A percentile compares a stretch with the other conserved stretches of the same genome.
Evolutionary conservation across 169 alveolate species (phyloP).

Genomic region (Theileria sp.): DNA sequence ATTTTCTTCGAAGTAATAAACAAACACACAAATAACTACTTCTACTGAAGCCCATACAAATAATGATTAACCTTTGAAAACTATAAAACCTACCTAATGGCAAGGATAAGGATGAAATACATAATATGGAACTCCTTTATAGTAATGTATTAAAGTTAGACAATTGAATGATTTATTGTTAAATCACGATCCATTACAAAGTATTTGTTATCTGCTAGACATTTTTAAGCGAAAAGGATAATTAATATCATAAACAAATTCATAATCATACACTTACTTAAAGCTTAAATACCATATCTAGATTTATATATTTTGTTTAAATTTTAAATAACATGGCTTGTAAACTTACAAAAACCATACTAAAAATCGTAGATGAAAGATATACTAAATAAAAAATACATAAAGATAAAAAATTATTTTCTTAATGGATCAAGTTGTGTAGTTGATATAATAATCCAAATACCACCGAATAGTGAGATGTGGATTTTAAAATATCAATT

Average conservation of each 20-base stretch:
- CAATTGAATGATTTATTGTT: not conserved
- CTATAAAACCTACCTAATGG: not conserved
- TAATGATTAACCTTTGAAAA: not conserved
- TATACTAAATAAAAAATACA: too few species aligned
- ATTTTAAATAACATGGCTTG: not conserved
- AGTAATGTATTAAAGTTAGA: not conserved
- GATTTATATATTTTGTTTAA: not conserved
- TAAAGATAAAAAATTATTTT: not conserved
- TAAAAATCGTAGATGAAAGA: not conserved
- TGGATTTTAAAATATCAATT: not conserved
- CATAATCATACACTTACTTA: not conserved
- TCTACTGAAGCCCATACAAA: not conserved
- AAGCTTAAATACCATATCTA: not conserved
- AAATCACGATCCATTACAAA: conserved; percentile 4
- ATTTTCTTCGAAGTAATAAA: not conserved
- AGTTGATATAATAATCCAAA: not conserved
- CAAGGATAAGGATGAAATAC: not conserved
- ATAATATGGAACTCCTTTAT: not conserved
- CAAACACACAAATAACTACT: not conserved
- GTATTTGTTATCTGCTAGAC: not conserved
- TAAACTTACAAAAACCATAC: not conserved
- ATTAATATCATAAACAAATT: not conserved
- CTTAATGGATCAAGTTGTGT: not conserved
- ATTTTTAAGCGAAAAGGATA: not conserved
- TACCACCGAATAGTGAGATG: not conserved